phyloP scores from a whole-genome alignment of 2,329 filamentous ascomycete genomes.

The Alternaria ventricosa region DNA sequence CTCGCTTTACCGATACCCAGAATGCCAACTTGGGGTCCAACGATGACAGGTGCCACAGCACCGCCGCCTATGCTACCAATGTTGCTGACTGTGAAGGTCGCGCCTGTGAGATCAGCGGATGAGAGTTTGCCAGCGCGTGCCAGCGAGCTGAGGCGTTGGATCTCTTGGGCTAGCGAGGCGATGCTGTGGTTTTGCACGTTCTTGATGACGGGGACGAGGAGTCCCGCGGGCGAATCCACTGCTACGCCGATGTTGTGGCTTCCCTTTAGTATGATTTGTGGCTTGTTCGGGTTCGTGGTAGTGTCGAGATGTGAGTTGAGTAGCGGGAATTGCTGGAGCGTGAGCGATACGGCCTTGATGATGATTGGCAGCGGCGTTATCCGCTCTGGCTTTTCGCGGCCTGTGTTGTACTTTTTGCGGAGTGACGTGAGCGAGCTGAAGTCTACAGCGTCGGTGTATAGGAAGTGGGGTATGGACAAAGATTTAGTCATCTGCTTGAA shows the following conservation, averaged over 20 bases:
- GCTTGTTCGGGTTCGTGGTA: conserved; percentile 64
- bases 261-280: conserved; percentile 76
- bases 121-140: conserved; percentile 78
- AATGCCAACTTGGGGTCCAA: conserved; percentile 89
- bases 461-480: conserved; percentile 89
- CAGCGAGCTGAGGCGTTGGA: conserved; percentile 73
- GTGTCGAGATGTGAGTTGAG: conserved; percentile 86
- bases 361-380: conserved; percentile 93
- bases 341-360: conserved; percentile 90
- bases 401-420: conserved; percentile 73
- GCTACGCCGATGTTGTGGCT: conserved; percentile 96
- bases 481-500: conserved; percentile 97
- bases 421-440: conserved; percentile 76
- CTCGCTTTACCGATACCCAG: conserved; percentile 84
- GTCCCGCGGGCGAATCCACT: conserved; percentile 88
- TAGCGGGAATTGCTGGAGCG: conserved; percentile 80
- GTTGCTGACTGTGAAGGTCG: conserved; percentile 95
- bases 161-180: conserved; percentile 76
- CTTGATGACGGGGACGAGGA: conserved; percentile 90
- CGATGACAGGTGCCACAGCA: conserved; percentile 89
- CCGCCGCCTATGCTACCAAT: conserved; percentile 95
- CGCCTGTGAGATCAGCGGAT: conserved; percentile 77
- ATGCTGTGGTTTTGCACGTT: conserved; percentile 81
- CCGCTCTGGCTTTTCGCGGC: conserved; percentile 53
- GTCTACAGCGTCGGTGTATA: conserved; percentile 90